Percentiles rank a stretch among this genome's conserved stretches.
Evolutionary conservation across 1,284 basidiomycete species (phyloP).

Genomic region (Stygiomarasmius scandens): DNA sequence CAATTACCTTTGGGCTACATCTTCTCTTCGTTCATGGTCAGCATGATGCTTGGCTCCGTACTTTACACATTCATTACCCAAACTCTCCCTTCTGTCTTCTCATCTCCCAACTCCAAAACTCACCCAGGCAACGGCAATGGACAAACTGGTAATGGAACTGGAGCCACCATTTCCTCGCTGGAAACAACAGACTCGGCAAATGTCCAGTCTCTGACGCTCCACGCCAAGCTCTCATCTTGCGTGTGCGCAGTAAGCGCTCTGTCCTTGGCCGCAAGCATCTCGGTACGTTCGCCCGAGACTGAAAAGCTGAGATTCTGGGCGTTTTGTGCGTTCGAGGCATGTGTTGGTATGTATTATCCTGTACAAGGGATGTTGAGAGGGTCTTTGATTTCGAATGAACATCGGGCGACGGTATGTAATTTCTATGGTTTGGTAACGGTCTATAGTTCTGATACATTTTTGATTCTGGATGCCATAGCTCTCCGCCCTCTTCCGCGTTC

Average conservation of each 20-base stretch:
- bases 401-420: conserved; percentile 66
- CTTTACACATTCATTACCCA: conserved; percentile 58
- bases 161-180: background rate
- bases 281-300: conserved; percentile 29
- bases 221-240: conserved; percentile 67
- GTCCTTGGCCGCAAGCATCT: conserved; percentile 57
- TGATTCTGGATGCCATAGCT: conserved; percentile 42
- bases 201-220: conserved; percentile 47
- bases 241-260: conserved; percentile 62
- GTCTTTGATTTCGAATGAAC: conserved; percentile 68
- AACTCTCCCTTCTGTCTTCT: conserved; percentile 34
- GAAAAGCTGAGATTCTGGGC: conserved; percentile 67
- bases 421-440: background rate
- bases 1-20: conserved; percentile 72
- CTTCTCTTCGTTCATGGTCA: conserved; percentile 78
- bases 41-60: conserved; percentile 78
- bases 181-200: background rate
- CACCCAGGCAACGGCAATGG: background rate
- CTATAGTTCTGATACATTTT: conserved; percentile 5
- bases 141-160: background rate
- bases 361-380: conserved; percentile 77
- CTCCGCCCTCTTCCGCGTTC: conserved; percentile 73
- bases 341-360: conserved; percentile 79
- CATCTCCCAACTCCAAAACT: conserved; percentile 31
- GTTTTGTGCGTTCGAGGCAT: conserved; percentile 75